Percentiles rank a stretch among this genome's conserved stretches.
phyloP scores from a whole-genome alignment of 129 eudicot species.

The Pittosporum tobira region DNA sequence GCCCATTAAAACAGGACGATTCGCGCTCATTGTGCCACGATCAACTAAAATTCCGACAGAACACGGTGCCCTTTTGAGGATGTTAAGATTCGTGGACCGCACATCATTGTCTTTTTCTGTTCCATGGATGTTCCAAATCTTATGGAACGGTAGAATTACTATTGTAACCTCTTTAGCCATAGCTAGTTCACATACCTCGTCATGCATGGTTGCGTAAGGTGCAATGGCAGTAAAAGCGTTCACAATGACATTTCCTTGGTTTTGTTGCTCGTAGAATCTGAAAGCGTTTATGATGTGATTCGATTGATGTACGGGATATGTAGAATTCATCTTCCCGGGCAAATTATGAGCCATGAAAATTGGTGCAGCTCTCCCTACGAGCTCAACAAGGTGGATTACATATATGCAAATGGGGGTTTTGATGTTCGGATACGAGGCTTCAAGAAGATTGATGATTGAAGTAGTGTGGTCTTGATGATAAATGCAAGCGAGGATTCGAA shows the following conservation, averaged over 20 bases:
- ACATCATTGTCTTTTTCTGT: conserved; percentile 1
- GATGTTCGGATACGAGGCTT: conserved; percentile 1
- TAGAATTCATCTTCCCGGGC: background rate
- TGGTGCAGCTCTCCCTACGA: conserved; percentile 16
- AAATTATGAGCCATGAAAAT: conserved; percentile 12
- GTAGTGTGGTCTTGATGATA: conserved; percentile 17
- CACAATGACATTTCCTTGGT: background rate
- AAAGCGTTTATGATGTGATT: conserved; percentile 24
- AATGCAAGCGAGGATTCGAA: conserved; percentile 22
- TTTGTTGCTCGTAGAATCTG: conserved; percentile 5
- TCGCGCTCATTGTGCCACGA: conserved; percentile 2
- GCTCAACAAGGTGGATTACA: conserved; percentile 25
- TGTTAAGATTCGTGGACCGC: conserved; percentile 15
- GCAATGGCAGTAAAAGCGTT: conserved; percentile 25
- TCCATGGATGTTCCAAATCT: conserved; percentile 1
- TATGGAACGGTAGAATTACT: conserved; percentile 30
- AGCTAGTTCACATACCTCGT: conserved; percentile 34
- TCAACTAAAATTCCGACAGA: conserved; percentile 27
- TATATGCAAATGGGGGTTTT: conserved; percentile 9
- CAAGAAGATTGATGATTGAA: conserved; percentile 13
- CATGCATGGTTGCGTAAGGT: conserved; percentile 28
- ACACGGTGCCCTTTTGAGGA: conserved; percentile 34
- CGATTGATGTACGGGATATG: conserved; percentile 3
- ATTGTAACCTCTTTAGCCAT: conserved; percentile 20
- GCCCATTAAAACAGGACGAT: background rate